Base-by-base conservation (phyloP, 768 basidiomycete genomes). In the Pisolithus sp. region DNA sequence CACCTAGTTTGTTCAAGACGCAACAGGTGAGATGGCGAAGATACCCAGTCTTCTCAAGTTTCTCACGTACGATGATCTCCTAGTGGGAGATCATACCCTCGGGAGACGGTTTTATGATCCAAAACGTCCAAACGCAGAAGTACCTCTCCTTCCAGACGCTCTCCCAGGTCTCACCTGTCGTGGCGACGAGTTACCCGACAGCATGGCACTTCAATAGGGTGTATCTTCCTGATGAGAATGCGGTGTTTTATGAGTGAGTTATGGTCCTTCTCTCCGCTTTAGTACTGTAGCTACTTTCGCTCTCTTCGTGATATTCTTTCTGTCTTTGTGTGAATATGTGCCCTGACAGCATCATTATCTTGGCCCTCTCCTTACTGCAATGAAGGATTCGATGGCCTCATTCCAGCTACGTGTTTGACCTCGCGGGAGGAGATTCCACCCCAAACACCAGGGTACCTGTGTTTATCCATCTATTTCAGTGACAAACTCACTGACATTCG, bases 321-420 rank as follows among this genome's bases (percentile, higher is more conserved):
- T 42, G 18, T 21, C 23, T 7, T 28, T 3, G 12, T 45, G 23
- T 24, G 43, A 17, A 26, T 26, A 28, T n/a, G 26, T 17, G 24
- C n/a, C 15, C 17, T 45, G 26, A 45, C 43, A 7, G 5, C 5
- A 17, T 10, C 12, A 26, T 45, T 26, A 15, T 24, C 18, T 41
- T 41, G n/a, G 40, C 18, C 18, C 12, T 12, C 8, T 24, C 28
- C 43, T 9, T 45, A 45, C 17, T 5, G 43, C 6, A 45, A 45
- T 45, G 43, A 45, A 51, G 50, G 20, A 51, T 51, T 37, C 30
- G 7, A 8, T 51, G 50, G 45, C 50, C 50, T 7, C 50, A 47
- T 18, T 46, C 50, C 18, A n/a, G 6, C 26, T 51, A 7, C 6
- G 23, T 51, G 36, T 51, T 51, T n/a, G 50, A 51, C 20, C 24